phyloP scores from a whole-genome alignment of 2,329 filamentous ascomycete genomes.

The Ilyonectria robusta region DNA sequence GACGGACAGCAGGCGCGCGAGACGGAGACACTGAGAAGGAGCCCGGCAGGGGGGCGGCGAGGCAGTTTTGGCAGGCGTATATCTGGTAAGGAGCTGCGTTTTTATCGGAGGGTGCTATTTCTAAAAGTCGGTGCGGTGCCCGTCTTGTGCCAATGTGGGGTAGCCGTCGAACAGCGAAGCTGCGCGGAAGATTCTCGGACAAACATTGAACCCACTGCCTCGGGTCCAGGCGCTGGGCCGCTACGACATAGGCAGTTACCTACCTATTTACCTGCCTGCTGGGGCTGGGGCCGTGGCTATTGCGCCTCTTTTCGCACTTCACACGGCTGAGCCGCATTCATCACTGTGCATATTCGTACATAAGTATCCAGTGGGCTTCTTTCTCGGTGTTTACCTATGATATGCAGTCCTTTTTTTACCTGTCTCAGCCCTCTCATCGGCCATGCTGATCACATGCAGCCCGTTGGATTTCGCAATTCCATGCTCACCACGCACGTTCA shows the following conservation, averaged over 20 bases:
- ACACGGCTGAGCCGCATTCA: conserved; percentile 32
- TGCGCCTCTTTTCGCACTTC: conserved; percentile 32
- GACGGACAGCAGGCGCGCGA: conserved; percentile 23
- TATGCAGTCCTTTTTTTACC: not conserved
- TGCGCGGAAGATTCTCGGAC: conserved; percentile 49
- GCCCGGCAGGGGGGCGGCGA: conserved; percentile 28
- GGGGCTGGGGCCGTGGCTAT: conserved; percentile 32
- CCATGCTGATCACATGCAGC: too few relatives aligned
- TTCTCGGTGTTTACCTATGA: not conserved
- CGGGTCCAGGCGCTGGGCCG: conserved; percentile 19
- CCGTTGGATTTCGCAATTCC: not conserved
- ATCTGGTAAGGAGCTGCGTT: conserved; percentile 51
- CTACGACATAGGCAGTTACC: not conserved
- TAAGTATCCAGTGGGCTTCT: not conserved
- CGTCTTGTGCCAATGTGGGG: conserved; percentile 57
- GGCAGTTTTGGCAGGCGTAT: conserved; percentile 37
- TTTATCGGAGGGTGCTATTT: conserved; percentile 54
- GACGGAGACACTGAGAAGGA: conserved; percentile 35
- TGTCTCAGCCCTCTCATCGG: not conserved
- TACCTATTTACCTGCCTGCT: not conserved
- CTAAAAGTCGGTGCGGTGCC: conserved; percentile 58
- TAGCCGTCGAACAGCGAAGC: conserved; percentile 32
- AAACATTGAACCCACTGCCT: conserved; percentile 36
- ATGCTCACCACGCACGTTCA: not conserved
- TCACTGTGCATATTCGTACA: conserved; percentile 18